Percentiles rank a stretch among this genome's conserved stretches.
Evolutionary conservation across 768 basidiomycete species (phyloP).

Genomic region (Ephemerocybe angulata): DNA sequence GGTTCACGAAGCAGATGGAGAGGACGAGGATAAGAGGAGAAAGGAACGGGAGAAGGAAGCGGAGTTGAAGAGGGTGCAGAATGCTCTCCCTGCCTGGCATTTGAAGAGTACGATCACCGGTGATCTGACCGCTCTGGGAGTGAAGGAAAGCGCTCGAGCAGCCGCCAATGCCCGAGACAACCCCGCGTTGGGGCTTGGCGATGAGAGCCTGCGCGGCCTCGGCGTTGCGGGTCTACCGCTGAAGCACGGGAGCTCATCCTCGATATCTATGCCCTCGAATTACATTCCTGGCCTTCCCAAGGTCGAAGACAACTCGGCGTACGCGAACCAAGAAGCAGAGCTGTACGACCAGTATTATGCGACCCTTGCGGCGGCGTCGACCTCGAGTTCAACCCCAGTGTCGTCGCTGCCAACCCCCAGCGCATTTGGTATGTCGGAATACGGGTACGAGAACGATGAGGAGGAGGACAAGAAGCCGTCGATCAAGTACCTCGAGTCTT

Average conservation of each 20-base stretch:
- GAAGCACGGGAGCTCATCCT: constrained; percentile 13
- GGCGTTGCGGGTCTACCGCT: constrained; percentile 45
- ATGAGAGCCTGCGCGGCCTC: constrained; percentile 69
- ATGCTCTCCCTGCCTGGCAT: constrained; percentile 92
- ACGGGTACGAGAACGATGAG: constrained; percentile 40
- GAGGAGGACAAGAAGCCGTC: constrained; percentile 70
- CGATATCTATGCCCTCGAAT: neutral
- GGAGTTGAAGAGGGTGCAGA: constrained; percentile 84
- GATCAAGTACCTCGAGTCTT: constrained; percentile 60
- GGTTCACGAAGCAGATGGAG: constrained; percentile 87
- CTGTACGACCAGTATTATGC: constrained; percentile 79
- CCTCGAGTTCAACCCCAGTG: constrained; percentile 38
- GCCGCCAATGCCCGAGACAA: constrained; percentile 31
- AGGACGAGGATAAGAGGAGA: constrained; percentile 73
- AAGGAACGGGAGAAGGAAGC: constrained; percentile 77
- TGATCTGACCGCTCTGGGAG: constrained; percentile 82
- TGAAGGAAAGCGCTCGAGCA: constrained; percentile 63
- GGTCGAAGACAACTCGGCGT: neutral
- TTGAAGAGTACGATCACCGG: constrained; percentile 94
- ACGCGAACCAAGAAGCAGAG: neutral
- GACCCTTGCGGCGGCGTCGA: constrained; percentile 63
- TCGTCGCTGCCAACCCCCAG: constrained; percentile 63
- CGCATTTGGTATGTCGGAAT: constrained; percentile 48
- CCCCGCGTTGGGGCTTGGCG: constrained; percentile 35
- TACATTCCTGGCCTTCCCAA: neutral